Evolutionary conservation across 129 eudicot species (phyloP), one percentile per base, ranked within the genome.

Genomic region (Calendula officinalis): DNA sequence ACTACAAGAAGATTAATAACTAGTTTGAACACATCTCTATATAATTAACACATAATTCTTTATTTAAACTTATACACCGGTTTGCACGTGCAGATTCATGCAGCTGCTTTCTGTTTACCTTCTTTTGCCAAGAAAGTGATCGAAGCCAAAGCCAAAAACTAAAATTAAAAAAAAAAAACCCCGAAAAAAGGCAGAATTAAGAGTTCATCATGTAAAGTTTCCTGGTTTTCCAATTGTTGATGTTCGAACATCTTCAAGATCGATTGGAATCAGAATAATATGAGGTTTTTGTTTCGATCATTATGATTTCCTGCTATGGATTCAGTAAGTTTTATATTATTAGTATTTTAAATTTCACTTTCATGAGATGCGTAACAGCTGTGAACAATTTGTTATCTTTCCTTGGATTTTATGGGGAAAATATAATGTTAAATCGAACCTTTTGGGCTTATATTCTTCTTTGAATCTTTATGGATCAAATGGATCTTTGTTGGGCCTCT

Each of bases 21-120:
- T 22, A 22, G 30, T 2, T 22, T 22, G 30, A 10, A 3, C 45
- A 50, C 44, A 35, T 36, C 14, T 11, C 11, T 22, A 5, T 41
- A 35, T 15, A 12, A 1, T 45, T 12, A 7, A 64, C 68, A 9
- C 3, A 8, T 47, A 6, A 6, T 63, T 13, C 49, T 40, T 55
- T 37, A 4, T 13, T 60, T 38, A 47, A 59, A 56, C 2, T 2
- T 43, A 48, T 34, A 11, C 3, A 5, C 37, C 48, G 36, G 46
- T 62, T 69, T 69, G 4, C n/a, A 14, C 56, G 11, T 56, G 51
- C 96, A 92, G 99, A 81, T 92, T 58, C 99, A 92, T 50, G 55
- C 89, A 14, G 99, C 99, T 37, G 95, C 99, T 16, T 92, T 92
- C 83, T 92, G 96, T 72, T 81, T 92, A 77, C 99, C 99, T 7